Conservation (phyloP, 2,329 filamentous ascomycete species). For the Zymoseptoria tritici region DNA sequence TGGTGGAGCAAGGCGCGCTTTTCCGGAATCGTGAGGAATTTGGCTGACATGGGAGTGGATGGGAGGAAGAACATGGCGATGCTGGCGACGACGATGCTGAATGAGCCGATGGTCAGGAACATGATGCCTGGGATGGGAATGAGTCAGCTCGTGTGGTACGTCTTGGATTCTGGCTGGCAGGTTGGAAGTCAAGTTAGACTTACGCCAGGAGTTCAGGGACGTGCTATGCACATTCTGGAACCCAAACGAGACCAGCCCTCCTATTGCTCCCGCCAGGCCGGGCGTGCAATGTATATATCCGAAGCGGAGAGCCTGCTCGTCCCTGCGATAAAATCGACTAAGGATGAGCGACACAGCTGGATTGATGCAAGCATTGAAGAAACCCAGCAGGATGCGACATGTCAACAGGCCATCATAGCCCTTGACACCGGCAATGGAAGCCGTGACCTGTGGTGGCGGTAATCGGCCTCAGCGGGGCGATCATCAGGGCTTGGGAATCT, state of each 20-base stretch:
- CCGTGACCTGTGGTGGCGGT: conserved; percentile 33
- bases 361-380: conserved; percentile 37
- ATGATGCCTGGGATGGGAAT: conserved; percentile 15
- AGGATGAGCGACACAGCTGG: neutral
- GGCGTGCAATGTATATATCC: conserved; percentile 60
- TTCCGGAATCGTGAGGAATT: conserved; percentile 54
- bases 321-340: conserved; percentile 19
- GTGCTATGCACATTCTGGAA: conserved; percentile 38
- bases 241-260: conserved; percentile 50
- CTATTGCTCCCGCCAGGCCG: conserved; percentile 39
- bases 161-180: too few species aligned
- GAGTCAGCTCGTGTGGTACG: neutral
- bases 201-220: conserved; percentile 11
- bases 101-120: conserved; percentile 39
- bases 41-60: conserved; percentile 63
- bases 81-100: conserved; percentile 34
- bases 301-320: conserved; percentile 54
- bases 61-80: conserved; percentile 15
- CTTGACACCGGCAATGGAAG: neutral
- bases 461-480: conserved; percentile 53
- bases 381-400: neutral
- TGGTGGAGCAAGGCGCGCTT: conserved; percentile 41
- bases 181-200: too few species aligned
- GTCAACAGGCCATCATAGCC: neutral
- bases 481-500: conserved; percentile 36